These are phyloP conservation scores for Blastocystis sp. DNA, from an alignment of 352 stramenopile genomes.

Conservation along the genomic window DNA sequence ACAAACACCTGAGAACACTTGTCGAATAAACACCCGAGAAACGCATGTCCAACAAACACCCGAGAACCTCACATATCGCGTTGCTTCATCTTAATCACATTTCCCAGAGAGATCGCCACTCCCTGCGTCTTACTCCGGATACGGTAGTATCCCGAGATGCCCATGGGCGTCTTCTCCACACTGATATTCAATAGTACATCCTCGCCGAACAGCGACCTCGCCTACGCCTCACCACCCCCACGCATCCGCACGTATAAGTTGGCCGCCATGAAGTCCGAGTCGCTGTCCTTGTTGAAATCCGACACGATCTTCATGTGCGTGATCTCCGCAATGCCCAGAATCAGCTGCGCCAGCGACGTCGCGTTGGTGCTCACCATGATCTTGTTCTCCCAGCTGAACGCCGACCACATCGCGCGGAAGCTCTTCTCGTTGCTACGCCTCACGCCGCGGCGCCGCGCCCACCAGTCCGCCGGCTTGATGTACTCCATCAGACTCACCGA, in stretches of 20 bases:
- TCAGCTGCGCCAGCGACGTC: slow-evolving; percentile 91
- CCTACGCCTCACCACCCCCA: slow-evolving; percentile 79
- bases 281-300: slow-evolving; percentile 76
- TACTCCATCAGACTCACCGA: slow-evolving; percentile 99
- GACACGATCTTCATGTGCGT: slow-evolving; percentile 99
- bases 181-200: slow-evolving; percentile 98
- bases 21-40: slow-evolving; percentile 48
- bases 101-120: slow-evolving; percentile 95
- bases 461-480: slow-evolving; percentile 88
- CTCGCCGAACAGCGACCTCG: slow-evolving; percentile 85
- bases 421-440: slow-evolving; percentile 82
- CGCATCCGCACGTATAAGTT: slow-evolving; percentile 82
- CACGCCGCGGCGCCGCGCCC: not conserved
- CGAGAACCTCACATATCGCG: slow-evolving; percentile 68
- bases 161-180: slow-evolving; percentile 85
- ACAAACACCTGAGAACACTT: not conserved
- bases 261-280: slow-evolving; percentile 87
- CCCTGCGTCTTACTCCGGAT: slow-evolving; percentile 99
- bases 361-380: slow-evolving; percentile 93
- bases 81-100: slow-evolving; percentile 85
- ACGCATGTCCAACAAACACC: not conserved
- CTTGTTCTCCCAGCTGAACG: slow-evolving; percentile 99
- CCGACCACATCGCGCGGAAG: slow-evolving; percentile 99
- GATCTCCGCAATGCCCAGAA: slow-evolving; percentile 93
- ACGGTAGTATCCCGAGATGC: slow-evolving; percentile 76